Conservation (phyloP, 331 rosid genomes). For the Pyrus hybrid region DNA sequence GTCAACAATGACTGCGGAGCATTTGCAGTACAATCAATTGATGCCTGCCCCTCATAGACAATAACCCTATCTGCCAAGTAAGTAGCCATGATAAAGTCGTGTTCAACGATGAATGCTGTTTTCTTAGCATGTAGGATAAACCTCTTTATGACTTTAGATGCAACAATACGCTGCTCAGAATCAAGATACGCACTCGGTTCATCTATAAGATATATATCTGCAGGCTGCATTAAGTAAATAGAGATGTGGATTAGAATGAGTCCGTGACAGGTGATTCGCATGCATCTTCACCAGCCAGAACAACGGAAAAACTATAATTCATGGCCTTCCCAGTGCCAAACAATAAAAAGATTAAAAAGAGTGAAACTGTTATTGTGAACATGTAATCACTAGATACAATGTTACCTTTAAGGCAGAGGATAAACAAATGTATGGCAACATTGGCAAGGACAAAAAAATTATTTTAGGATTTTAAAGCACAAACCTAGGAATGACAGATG, state of each 20-base stretch:
- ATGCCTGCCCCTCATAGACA: slow-evolving; percentile 47
- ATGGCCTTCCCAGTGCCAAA: not conserved
- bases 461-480: no score
- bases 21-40: slow-evolving; percentile 70
- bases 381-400: not conserved
- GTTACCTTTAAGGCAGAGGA: not conserved
- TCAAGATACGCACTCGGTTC: slow-evolving; percentile 99
- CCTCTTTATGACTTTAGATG: slow-evolving; percentile 94
- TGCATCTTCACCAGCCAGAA: not conserved
- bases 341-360: not conserved
- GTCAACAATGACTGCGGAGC: slow-evolving; percentile 73
- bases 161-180: slow-evolving; percentile 94
- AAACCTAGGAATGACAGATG: no score
- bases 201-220: slow-evolving; percentile 89
- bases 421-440: no score
- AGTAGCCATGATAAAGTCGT: slow-evolving; percentile 96
- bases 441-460: no score
- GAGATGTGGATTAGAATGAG: not conserved
- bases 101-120: slow-evolving; percentile 95
- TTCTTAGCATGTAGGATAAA: slow-evolving; percentile 96
- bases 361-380: not conserved
- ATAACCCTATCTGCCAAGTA: slow-evolving; percentile 97
- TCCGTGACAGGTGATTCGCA: not conserved
- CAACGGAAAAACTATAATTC: not conserved
- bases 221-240: slow-evolving; percentile 60